Evolutionary conservation across 2,329 filamentous ascomycete genomes (phyloP), one percentile per base, ranked within the genome.

Genomic region (Aspergillus fructus): DNA sequence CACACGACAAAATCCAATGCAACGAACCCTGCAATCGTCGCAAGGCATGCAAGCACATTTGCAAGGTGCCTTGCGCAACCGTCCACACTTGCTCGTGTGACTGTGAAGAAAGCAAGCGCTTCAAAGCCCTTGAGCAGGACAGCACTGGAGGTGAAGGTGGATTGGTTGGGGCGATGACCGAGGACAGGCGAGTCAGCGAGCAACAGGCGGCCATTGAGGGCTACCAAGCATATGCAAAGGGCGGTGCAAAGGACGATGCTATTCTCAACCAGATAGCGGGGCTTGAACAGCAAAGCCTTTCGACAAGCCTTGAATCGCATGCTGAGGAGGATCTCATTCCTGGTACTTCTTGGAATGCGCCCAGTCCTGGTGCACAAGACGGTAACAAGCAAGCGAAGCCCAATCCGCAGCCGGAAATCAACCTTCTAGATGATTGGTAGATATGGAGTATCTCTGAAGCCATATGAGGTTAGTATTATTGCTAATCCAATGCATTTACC

Each of bases 11-110:
- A 17, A 65, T 79, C n/a, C 59, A 60, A 37, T 79, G 77, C 59
- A 57, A 65, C 8, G 48, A 68, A 39, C 52, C 49, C 5, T 81
- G 77, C 62, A 59, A 57, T 8, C 66, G 65, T 15, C 47, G 21
- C 7, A 70, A 78, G 45, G 56, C 63, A 3, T 79, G 77, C 61
- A 74, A 74, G 1, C 77, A 79, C 59, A 56, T 45, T 6, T 79
- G 77, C 62, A 63, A 45, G 8, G 55, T 62, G 23, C 47, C 55
- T 17, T 79, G 78, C 60, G 64, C 66, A 27, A 52, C 56, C 11
- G 33, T 37, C 37, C 64, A 66, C 21, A 43, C 54, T 5, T 78
- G 76, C 59, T 49, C 53, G 12, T 78, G 76, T 60, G 34, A 54
- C 17, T 72, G 68, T 49, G 54, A 55, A 12, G 41, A 55, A 24